These are phyloP conservation scores for Lasiodiplodia theobromae DNA, from an alignment of 2,329 filamentous ascomycete genomes.

Conservation along the genomic window DNA sequence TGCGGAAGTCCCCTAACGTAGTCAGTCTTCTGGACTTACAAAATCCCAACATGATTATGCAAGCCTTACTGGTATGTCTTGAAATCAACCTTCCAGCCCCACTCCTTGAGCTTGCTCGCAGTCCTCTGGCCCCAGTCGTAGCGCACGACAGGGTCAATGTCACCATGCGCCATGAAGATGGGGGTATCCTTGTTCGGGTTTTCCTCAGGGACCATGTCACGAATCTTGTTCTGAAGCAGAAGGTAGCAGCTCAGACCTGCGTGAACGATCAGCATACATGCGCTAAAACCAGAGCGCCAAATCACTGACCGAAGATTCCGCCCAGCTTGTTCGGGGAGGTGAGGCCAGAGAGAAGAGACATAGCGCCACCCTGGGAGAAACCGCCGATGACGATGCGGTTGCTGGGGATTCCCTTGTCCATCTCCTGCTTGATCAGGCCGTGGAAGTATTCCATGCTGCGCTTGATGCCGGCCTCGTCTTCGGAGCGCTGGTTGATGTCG, in stretches of 20 bases:
- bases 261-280: not conserved
- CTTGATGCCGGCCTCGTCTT: constrained; percentile 78
- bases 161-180: constrained; percentile 90
- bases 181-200: constrained; percentile 76
- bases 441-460: constrained; percentile 78
- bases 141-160: constrained; percentile 74
- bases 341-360: constrained; percentile 81
- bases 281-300: not conserved
- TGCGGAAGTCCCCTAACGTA: constrained; percentile 71
- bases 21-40: not conserved
- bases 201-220: constrained; percentile 50
- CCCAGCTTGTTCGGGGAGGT: constrained; percentile 77
- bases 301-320: constrained; percentile 72
- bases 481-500: constrained; percentile 53
- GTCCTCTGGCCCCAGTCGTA: constrained; percentile 73
- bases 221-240: constrained; percentile 71
- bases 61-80: constrained; percentile 73
- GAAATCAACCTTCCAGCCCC: constrained; percentile 77
- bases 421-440: constrained; percentile 78
- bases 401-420: constrained; percentile 79
- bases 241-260: constrained; percentile 77
- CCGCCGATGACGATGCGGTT: constrained; percentile 86
- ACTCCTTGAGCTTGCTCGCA: constrained; percentile 68
- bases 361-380: constrained; percentile 87
- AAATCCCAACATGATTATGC: constrained; percentile 12